Base-by-base conservation (phyloP, 257 asterid genomes). In the Capsicum chinense region DNA sequence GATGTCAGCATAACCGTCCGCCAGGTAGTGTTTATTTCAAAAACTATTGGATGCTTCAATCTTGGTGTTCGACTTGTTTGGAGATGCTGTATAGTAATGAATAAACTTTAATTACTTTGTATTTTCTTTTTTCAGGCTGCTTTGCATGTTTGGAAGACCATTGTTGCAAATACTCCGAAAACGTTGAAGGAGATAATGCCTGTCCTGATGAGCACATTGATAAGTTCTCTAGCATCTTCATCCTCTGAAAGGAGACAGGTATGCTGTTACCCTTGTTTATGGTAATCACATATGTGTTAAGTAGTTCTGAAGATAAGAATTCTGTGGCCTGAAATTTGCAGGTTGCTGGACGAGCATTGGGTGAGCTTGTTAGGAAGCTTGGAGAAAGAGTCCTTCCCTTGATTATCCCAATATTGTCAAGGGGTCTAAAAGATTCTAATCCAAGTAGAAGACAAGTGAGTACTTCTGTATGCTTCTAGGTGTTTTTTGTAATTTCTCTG, bases 231-330 rank as follows among this genome's bases (percentile, higher is more conserved):
- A 85, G 99, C 99, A 13, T 95, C 98, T 57, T 85, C 98, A 66
- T 97, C 99, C 86, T 93, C 97, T 15, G 99, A 97, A 92, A 91
- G 99, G 90, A 92, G 99, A 79, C 99, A 94, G 99, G 99, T 96
- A 54, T 81, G 74, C 26, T 83, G 9, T 81, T 88, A 54, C 82
- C 62, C 10, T 79, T 84, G 16, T 54, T 67, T 63, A 13, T 17
- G 19, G 42, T 39, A 6, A 37, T 39, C 73, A 54, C 37, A 50
- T 68, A 37, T 68, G 63, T 68, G 19, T 17, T 59, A 58, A 54
- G 26, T 69, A 78, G 82, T 78, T 78, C 67, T 83, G 12, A 19
- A 81, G 63, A 70, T 54, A 44, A 8, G 56, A 80, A 35, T 80
- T 17, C 83, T 81, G 47, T 79, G 84, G 83, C 80, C 85, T 62